Evolutionary conservation across 495 filamentous ascomycete genomes (phyloP).

Genomic region (Thozetella sp.): DNA sequence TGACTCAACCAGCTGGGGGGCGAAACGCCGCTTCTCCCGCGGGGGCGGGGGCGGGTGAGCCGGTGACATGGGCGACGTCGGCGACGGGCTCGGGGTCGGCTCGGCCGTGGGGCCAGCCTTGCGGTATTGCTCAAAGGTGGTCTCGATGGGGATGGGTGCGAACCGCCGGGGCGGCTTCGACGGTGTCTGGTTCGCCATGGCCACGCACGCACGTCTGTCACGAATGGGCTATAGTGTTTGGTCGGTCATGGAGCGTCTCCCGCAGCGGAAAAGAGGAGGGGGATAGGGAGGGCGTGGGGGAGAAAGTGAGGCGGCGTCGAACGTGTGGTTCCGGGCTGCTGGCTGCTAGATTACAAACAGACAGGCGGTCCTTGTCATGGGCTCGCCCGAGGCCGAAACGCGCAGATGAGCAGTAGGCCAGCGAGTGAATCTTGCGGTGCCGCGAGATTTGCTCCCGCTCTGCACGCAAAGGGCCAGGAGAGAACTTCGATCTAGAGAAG

Average conservation of each 20-base stretch:
- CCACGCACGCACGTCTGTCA: not conserved
- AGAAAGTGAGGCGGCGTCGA: no score
- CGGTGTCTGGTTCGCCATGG: slow-evolving; percentile 24
- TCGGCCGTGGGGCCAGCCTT: slow-evolving; percentile 40
- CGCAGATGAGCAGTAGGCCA: not conserved
- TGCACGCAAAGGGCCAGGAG: not conserved
- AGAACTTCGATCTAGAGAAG: not conserved
- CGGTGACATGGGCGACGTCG: slow-evolving; percentile 35
- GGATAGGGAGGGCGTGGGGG: no score
- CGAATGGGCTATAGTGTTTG: not conserved
- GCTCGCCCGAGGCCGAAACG: not conserved
- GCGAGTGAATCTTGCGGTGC: not conserved
- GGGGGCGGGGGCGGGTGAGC: slow-evolving; percentile 24
- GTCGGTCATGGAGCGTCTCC: not conserved
- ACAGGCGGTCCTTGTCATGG: not conserved
- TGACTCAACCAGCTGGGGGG: slow-evolving; percentile 71
- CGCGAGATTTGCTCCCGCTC: slow-evolving; percentile 2
- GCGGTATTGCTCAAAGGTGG: slow-evolving; percentile 54
- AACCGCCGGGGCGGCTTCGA: slow-evolving; percentile 47
- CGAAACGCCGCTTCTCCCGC: slow-evolving; percentile 49
- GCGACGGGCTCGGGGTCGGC: slow-evolving; percentile 53
- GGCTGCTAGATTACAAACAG: no score
- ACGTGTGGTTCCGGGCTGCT: no score
- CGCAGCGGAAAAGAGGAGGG: not conserved
- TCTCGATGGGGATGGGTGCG: slow-evolving; percentile 62